Percentiles rank a stretch among this genome's conserved stretches.
phyloP scores from a whole-genome alignment of 1,284 basidiomycete genomes.

The Sporisorium iseilematis-ciliati region DNA sequence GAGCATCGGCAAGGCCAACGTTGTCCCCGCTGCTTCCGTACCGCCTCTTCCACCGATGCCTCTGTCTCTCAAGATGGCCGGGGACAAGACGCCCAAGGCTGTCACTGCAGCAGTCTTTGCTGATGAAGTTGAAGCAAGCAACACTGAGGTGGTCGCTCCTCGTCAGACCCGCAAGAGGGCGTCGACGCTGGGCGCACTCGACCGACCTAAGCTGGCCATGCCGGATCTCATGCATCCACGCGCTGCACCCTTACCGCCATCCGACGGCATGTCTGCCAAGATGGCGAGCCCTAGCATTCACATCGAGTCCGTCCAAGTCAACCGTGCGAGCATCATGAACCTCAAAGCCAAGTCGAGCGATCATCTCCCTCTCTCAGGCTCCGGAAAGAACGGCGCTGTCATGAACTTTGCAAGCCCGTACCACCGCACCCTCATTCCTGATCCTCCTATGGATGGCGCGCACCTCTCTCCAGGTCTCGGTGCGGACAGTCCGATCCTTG shows the following conservation, averaged over 20 bases:
- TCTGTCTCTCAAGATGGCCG: conserved; percentile 24
- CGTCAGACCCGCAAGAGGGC: conserved; percentile 31
- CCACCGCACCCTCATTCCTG: conserved; percentile 45
- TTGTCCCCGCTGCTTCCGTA: conserved; percentile 36
- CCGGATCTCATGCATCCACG: conserved; percentile 44
- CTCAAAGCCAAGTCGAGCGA: conserved; percentile 44
- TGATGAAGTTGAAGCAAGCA: background rate
- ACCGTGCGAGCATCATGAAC: conserved; percentile 24
- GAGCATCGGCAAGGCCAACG: conserved; percentile 52
- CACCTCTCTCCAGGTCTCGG: conserved; percentile 43
- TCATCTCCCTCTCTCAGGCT: conserved; percentile 25
- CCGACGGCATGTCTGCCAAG: conserved; percentile 7
- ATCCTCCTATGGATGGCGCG: conserved; percentile 33
- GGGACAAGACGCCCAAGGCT: conserved; percentile 19
- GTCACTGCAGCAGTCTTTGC: conserved; percentile 15
- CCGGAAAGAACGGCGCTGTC: conserved; percentile 8
- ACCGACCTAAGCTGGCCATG: conserved; percentile 33
- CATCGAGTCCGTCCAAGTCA: conserved; percentile 32
- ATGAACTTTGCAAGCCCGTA: conserved; percentile 51
- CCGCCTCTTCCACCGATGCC: conserved; percentile 50
- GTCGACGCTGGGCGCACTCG: conserved; percentile 40
- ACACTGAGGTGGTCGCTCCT: background rate
- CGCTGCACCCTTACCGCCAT: conserved; percentile 39
- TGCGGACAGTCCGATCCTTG: conserved; percentile 43
- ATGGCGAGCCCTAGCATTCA: conserved; percentile 17